Base-by-base conservation (phyloP, 257 asterid species). In the Lantana camara region DNA sequence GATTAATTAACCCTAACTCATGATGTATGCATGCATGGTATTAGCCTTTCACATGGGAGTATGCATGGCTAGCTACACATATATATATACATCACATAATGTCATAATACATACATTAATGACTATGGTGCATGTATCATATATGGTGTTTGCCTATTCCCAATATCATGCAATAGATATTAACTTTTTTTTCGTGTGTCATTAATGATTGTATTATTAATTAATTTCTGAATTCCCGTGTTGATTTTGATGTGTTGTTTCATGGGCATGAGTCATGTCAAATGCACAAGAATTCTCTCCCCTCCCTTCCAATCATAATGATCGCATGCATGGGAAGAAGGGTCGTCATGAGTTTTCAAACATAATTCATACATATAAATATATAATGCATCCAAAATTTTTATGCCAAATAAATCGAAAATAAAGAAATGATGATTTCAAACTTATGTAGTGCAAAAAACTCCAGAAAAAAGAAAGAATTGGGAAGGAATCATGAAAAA, bases 91-190 rank as follows among this genome's bases (percentile, higher is more conserved):
- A 60, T 11, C n/a, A 14, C 42, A 65, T 56, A 27, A 16, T n/a
- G n/a, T n/a, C n/a, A n/a, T n/a, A 67, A 65, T 58, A 51, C 53
- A 72, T 62, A 29, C n/a, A 42, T 9, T 41, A 44, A 20, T 29
- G 35, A 48, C 32, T 54, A 67, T 56, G 30, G 3, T 16, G 5
- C 46, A 10, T 12, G 15, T 37, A 37, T 41, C n/a, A n/a, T n/a
- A n/a, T 41, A 41, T 41, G 46, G 16, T 41, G 16, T 41, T 13
- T 3, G 12, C 46, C 16, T 41, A 41, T 41, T 41, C 16, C 16
- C 46, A 11, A 11, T 41, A 41, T 41, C 40, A 35, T 35, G 40
- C 40, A 35, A 41, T 41, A 2, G 5, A 12, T 11, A 14, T 11
- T 41, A 10, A 3, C 13, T 13, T 41, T 13, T 41, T 11, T 41